Evolutionary conservation across 352 stramenopile species (phyloP).

Genomic region (Phytophthora meadii): DNA sequence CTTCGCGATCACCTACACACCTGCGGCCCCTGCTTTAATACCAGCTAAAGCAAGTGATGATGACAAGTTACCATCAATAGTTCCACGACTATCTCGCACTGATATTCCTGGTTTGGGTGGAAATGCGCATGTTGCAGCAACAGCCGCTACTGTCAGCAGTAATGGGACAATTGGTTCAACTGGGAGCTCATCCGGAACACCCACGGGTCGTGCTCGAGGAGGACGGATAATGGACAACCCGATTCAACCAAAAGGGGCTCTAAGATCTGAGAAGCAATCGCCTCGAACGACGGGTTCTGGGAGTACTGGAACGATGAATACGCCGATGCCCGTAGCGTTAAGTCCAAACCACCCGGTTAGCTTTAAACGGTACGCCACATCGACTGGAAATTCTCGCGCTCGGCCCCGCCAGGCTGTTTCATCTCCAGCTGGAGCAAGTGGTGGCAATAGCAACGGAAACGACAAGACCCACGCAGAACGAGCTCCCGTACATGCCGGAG

Average conservation of each 20-base stretch:
- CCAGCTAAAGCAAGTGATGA: slow-evolving; percentile 40
- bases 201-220: slow-evolving; percentile 39
- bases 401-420: slow-evolving; percentile 39
- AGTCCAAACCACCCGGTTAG: slow-evolving; percentile 41
- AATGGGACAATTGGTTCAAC: slow-evolving; percentile 3
- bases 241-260: slow-evolving; percentile 44
- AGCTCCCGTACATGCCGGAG: slow-evolving; percentile 50
- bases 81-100: slow-evolving; percentile 51
- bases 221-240: slow-evolving; percentile 63
- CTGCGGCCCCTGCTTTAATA: slow-evolving; percentile 35
- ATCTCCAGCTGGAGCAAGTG: slow-evolving; percentile 25
- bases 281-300: slow-evolving; percentile 36
- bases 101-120: slow-evolving; percentile 30
- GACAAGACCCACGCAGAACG: slow-evolving; percentile 60
- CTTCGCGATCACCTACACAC: slow-evolving; percentile 61
- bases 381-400: slow-evolving; percentile 45
- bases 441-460: slow-evolving; percentile 25
- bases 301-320: slow-evolving; percentile 32
- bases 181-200: slow-evolving; percentile 36
- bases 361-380: slow-evolving; percentile 65
- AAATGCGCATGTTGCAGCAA: slow-evolving; percentile 4
- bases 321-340: slow-evolving; percentile 34
- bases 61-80: slow-evolving; percentile 69
- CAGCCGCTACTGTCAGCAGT: slow-evolving; percentile 6
- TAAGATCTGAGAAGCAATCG: slow-evolving; percentile 55